Evolutionary conservation across 1,284 basidiomycete genomes (phyloP).

Genomic region (Peniophora sp.): DNA sequence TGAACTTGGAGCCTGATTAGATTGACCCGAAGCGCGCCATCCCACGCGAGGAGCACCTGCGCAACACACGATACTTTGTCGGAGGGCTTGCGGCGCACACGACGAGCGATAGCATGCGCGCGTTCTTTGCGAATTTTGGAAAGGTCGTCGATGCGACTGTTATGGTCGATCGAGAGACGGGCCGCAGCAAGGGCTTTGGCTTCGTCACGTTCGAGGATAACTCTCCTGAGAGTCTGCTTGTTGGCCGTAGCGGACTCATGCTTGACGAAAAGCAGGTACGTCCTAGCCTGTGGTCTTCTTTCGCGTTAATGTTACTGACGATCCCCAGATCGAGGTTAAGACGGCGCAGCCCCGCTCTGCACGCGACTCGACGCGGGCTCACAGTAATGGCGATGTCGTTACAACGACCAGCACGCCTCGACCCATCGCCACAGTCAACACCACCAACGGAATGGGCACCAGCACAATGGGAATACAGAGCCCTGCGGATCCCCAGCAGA

Average conservation of each 20-base stretch:
- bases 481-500: slow-evolving; percentile 33
- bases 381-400: slow-evolving; percentile 2
- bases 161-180: slow-evolving; percentile 89
- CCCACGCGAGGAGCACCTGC: slow-evolving; percentile 78
- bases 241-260: slow-evolving; percentile 61
- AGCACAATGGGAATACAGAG: slow-evolving; percentile 17
- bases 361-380: slow-evolving; percentile 39
- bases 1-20: slow-evolving; percentile 29
- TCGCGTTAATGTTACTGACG: not conserved
- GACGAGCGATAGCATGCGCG: slow-evolving; percentile 75
- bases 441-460: slow-evolving; percentile 13
- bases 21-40: slow-evolving; percentile 96
- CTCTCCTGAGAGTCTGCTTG: slow-evolving; percentile 60
- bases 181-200: slow-evolving; percentile 88
- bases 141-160: slow-evolving; percentile 87
- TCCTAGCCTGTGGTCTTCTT: slow-evolving; percentile 3
- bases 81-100: slow-evolving; percentile 77
- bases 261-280: slow-evolving; percentile 74
- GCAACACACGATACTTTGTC: slow-evolving; percentile 83
- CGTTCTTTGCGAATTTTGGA: slow-evolving; percentile 73
- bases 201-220: slow-evolving; percentile 89
- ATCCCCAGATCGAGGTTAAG: slow-evolving; percentile 76
- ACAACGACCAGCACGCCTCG: not conserved
- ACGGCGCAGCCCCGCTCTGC: slow-evolving; percentile 72
- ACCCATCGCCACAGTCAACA: slow-evolving; percentile 15